Evolutionary conservation across 139 green algal genomes (phyloP), one percentile per base, ranked within the genome.

Genomic region (Picochlorum sp.): DNA sequence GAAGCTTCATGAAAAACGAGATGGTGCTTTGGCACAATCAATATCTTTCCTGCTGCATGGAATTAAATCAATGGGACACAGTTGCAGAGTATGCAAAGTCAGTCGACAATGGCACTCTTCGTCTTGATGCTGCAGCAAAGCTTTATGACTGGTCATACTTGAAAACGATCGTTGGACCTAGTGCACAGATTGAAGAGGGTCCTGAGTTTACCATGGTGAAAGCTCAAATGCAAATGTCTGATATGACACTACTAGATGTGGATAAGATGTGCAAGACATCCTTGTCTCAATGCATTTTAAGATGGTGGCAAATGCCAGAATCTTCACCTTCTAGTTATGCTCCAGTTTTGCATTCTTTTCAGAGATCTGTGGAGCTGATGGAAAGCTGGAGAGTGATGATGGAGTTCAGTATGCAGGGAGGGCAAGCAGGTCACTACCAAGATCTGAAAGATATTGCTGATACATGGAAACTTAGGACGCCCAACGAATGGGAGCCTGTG

Each of bases 401-500:
- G 34, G 85, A 96, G 24, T 77, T 77, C 26, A 60, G 44, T n/a
- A 68, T 45, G 2, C 45, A 69, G 3, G 70, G 70, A 30, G 70
- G 66, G n/a, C 14, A 21, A 21, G 77, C 83, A 10, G 58, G 81
- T 60, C 38, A 67, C 10, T 86, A 85, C 62, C 65, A 68, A 18
- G 82, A 90, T 6, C 63, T 70, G 67, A 76, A 94, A 77, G 88
- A 98, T 59, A 95, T 96, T 16, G 71, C 92, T 63, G 88, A 96
- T 72, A 91, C 83, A 1, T 95, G 87, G 87, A 75, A 90, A 63
- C 78, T 97, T 72, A 83, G 94, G 34, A 89, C 81, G 26, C 94
- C 94, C 51, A 98, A 98, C 63, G 83, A 88, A 50, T 98, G 91
- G 90, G 94, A 99, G 76, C 69, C 75, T 24, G 50, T 98, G 56